Base-by-base conservation (phyloP, 257 asterid genomes). In the Rubia yunnanensis region DNA sequence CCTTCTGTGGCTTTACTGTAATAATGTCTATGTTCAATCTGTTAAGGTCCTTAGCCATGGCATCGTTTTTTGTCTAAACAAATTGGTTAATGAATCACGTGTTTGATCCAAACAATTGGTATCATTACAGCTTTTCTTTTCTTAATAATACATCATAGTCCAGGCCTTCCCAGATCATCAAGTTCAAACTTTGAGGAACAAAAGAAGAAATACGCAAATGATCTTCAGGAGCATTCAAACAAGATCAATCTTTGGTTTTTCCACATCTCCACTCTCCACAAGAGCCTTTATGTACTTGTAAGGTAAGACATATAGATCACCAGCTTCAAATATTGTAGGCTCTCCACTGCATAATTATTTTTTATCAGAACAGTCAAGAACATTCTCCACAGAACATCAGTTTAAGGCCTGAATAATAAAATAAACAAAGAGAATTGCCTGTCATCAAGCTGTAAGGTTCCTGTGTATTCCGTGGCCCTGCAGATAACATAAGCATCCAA, bases 371-470 rank as follows among this genome's bases (percentile, higher is more conserved):
- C 18, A 11, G 24, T 31, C 4, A 27, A 48, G 8, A 48, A 48
- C 6, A 3, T 24, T 48, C 18, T 17, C 58, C 18, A 26, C 10
- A 0, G 41, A 14, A 24, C 53, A 56, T 30, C 2, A 54, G n/a
- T 72, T 26, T 27, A 1, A 58, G 60, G 36, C 22, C 30, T 10
- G 10, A 71, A 15, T 8, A 53, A 53, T 20, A 23, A 20, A 69
- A 18, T n/a, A 7, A 20, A 50, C 6, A 20, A 5, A 50, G 5
- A 50, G 57, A 67, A 60, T 74, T 83, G 76, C 95, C 97, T 78
- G 69, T 86, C 97, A 58, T 86, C 95, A 53, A 92, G 95, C 73
- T 88, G 95, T 70, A 86, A 83, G 38, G 95, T 70, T 71, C 98
- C 98, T 52, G 87, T 72, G 65, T 70, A 77, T 78, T 69, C 87